Evolutionary conservation across 208 protist species (phyloP).

Genomic region (Vickermania spadyakhi): DNA sequence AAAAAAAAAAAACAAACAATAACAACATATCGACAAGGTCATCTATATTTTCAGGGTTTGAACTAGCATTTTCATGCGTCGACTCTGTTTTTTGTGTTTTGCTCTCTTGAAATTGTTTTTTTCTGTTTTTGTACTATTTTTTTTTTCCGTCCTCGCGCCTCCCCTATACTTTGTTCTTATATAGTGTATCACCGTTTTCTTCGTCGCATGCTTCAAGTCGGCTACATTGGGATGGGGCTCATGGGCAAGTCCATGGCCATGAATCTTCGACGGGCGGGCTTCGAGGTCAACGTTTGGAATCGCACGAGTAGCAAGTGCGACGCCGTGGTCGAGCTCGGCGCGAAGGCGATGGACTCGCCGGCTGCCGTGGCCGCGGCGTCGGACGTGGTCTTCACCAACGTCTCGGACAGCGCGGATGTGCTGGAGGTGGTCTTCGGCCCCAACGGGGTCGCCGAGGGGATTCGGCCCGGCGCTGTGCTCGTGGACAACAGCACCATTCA

Average conservation of each 20-base stretch:
- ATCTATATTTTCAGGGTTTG: too few species aligned
- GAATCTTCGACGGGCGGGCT: constrained; percentile 88
- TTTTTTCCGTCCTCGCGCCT: constrained; percentile 1
- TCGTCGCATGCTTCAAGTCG: constrained; percentile 40
- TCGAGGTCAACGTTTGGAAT: constrained; percentile 78
- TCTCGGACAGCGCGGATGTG: constrained; percentile 90
- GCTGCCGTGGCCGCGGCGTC: constrained; percentile 67
- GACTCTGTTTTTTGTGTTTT: constrained; percentile 2
- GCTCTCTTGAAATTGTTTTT: constrained; percentile 4
- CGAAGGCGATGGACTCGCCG: constrained; percentile 45
- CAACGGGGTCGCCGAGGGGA: constrained; percentile 63
- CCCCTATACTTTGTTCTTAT: constrained; percentile 1
- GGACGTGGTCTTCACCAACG: constrained; percentile 90
- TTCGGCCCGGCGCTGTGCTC: constrained; percentile 67
- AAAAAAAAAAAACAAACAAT: neutral
- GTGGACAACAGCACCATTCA: constrained; percentile 95
- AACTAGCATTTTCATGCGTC: neutral
- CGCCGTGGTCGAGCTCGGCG: constrained; percentile 68
- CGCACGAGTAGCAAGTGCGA: constrained; percentile 76
- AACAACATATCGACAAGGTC: too few species aligned
- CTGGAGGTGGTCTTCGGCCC: constrained; percentile 74
- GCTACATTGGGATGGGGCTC: constrained; percentile 90
- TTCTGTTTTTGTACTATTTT: constrained; percentile 5
- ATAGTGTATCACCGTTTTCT: neutral
- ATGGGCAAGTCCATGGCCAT: constrained; percentile 91